These are phyloP conservation scores for Sclerospora graminicola DNA, from an alignment of 352 stramenopile genomes.

Conservation along the genomic window DNA sequence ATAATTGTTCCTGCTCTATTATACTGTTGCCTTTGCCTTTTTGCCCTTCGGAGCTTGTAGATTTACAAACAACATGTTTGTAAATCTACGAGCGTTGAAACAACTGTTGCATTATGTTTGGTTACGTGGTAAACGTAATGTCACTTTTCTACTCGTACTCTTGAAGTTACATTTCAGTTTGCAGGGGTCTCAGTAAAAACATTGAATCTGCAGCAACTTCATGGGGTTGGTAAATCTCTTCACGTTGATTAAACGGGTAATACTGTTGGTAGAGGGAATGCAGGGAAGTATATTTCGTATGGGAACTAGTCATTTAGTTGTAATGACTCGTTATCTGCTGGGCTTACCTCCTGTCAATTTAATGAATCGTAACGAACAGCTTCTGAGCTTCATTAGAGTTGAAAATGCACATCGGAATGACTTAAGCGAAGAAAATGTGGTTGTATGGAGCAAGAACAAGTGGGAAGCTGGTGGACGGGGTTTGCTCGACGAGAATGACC, in stretches of 20 bases:
- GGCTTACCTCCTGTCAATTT: conserved; percentile 7
- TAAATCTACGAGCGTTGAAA: too few species aligned
- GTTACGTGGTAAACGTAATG: too few species aligned
- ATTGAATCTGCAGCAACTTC: too few species aligned
- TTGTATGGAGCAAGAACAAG: conserved; percentile 6
- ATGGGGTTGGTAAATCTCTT: conserved; percentile 25
- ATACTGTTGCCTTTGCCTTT: too few species aligned
- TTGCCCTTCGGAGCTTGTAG: too few species aligned
- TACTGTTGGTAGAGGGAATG: conserved; percentile 7
- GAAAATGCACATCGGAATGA: conserved; percentile 6
- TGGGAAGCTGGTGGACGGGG: conserved; percentile 14
- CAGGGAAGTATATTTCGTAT: conserved; percentile 11
- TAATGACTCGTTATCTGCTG: conserved; percentile 3
- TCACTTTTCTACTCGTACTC: too few species aligned
- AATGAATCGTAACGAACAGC: conserved; percentile 3
- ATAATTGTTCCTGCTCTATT: too few species aligned
- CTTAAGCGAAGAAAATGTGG: conserved; percentile 1
- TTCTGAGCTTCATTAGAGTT: conserved; percentile 6
- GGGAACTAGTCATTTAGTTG: neutral
- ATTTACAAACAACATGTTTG: too few species aligned
- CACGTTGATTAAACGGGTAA: conserved; percentile 8
- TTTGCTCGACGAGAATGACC: conserved; percentile 9
- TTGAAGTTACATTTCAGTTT: too few species aligned
- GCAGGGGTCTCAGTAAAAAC: too few species aligned
- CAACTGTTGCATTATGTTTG: too few species aligned